Base-by-base conservation (phyloP, 106 monocot genomes). In the Chionographis japonica region DNA sequence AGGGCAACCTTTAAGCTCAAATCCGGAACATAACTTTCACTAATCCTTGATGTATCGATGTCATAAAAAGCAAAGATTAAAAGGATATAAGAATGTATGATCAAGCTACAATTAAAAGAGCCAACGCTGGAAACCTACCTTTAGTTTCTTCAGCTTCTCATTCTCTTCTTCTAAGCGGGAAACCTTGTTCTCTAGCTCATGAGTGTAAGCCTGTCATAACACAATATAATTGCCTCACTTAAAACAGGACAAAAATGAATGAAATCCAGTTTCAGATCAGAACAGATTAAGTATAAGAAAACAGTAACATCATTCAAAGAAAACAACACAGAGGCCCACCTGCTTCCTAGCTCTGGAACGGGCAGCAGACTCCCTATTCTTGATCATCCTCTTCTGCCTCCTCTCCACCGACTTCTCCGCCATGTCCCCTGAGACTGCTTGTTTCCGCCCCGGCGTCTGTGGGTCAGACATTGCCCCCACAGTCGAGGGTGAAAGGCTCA, bases 341-440 rank as follows among this genome's bases (percentile, higher is more conserved):
- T 92, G 91, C 66, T 95, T 95, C 79, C 95, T 89, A 59, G 95
- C 95, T 72, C 95, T 88, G 5, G 95, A 95, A 57, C 95, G 83
- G 4, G 95, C 95, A 50, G 95, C 95, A 12, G 95, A 95, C 70
- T 95, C 95, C 56, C 95, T 54, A 55, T 95, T 95, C 73, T 95
- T 91, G 17, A 95, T 95, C 95, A 95, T 95, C 79, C 95, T 83
- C 77, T 88, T 91, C 61, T 95, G 95, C 70, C 86, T 80, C 84
- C 91, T 83, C 72, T 95, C 91, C 35, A 75, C 75, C 52, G 53
- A 52, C 62, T 68, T 74, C 61, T 68, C 79, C 60, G 20, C 39
- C 20, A 59, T 17, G 13, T 65, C 74, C 17, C 50, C 70, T 27
- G 52, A 4, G 4, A 41, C 53, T 2, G 43, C 52, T 18, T 65